Evolutionary conservation across 768 basidiomycete species (phyloP), one percentile per base, ranked within the genome.

Genomic region (Lentinula aciculospora): DNA sequence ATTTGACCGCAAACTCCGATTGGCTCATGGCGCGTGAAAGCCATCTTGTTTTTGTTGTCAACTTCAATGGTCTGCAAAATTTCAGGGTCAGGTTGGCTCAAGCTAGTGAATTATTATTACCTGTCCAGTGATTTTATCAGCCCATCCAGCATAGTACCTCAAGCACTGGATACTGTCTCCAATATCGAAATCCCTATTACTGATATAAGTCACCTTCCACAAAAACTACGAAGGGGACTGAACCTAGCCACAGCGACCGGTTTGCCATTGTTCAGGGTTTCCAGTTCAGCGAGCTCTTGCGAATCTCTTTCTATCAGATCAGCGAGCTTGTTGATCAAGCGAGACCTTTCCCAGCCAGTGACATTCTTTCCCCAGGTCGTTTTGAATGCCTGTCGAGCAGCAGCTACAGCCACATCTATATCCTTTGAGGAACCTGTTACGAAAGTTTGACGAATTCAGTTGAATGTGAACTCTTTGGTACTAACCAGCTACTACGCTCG

Each of bases 1-100:
- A 92, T 95, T 70, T 97, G 95, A 2, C 89, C 94, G 66, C 91
- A 93, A 29, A 95, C 94, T n/a, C 94, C 94, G 61, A 96, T 86
- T 19, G 94, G 93, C 47, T 95, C 94, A 65, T 89, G 88, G 34
- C 83, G 82, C 7, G 93, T 94, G 72, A 90, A 94, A 4, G 89
- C 91, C 56, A 91, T 72, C 72, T 96, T 97, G 49, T 73, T 76
- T 67, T 83, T 84, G 69, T 88, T 87, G 66, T 92, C 86, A 28
- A 91, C 78, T 69, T 94, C 92, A 62, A 94, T 82, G 31, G 82
- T 84, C 85, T 91, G 65, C 21, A 25, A 32, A 27, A 13, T 27
- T n/a, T 12, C 19, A 19, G 23, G 21, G 6, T 19, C 13, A 25
- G 6, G 5, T 53, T 4, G 39, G 32, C 23, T 37, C 9, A 23